Base-by-base conservation (phyloP, 345 rosid species). In the Adansonia digitata region DNA sequence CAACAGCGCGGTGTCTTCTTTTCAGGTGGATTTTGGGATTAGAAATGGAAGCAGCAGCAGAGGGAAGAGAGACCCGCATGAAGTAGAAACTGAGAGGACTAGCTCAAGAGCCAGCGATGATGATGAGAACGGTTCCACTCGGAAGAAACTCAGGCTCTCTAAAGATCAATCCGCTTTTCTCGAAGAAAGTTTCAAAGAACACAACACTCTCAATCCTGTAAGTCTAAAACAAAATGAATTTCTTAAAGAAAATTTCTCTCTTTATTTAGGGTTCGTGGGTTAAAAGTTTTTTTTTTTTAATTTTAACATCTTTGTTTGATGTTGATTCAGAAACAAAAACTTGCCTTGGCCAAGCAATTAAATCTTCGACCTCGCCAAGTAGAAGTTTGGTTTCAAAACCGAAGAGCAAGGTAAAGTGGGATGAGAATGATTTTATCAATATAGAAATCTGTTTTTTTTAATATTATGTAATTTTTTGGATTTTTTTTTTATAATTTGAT, bases 371-470 rank as follows among this genome's bases (percentile, higher is more conserved):
- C 99, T 60, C 88, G 97, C 45, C 99, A 95, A 67, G 96, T 95
- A 5, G 99, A 95, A 84, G 99, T 93, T 8, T 95, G 99, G 99
- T 93, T 95, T 81, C 99, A 93, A 69, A 93, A 93, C 83, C 82
- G 98, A 78, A 86, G 99, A 84, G 97, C 99, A 67, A 90, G 98
- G 98, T 94, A n/a, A n/a, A n/a, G n/a, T n/a, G n/a, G n/a, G n/a
- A 79, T 15, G 0, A 26, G 60, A 55, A 24, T 55, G 12, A 5
- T 40, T 40, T 40, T 40, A 11, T 10, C 31, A n/a, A n/a, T n/a
- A n/a, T n/a, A n/a, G n/a, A n/a, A n/a, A n/a, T 10, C 1, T 26
- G 24, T 24, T 55, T 2, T 55, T 3, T 3, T 24, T 20, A 55
- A 11, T 55, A 55, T 11, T 24, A 55, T 55, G 34, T 22, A 55